Evolutionary conservation across 2,329 filamentous ascomycete species (phyloP), one percentile per base, ranked within the genome.

Genomic region (Calonectria hongkongensis): DNA sequence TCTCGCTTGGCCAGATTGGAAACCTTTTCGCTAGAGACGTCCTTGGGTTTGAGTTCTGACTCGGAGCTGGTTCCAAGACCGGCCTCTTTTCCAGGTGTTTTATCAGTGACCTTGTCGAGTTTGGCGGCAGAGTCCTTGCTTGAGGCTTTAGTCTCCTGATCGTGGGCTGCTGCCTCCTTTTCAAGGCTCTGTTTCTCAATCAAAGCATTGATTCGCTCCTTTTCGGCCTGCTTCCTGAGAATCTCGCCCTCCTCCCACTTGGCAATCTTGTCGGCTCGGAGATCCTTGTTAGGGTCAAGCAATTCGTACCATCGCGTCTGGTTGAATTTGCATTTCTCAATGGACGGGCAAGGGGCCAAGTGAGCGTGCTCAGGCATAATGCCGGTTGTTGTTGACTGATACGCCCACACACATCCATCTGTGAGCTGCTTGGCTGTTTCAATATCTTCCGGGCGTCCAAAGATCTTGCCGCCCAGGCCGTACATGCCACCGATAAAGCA

Each of bases 401-500:
- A 94, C 12, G 92, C 91, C 92, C 92, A 94, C 4, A 92, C 91
- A 75, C 92, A 94, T 13, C 92, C 92, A 69, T 93, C 91, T 0
- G 92, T 88, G n/a, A 94, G 88, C 79, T 89, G 89, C 80, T 88
- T 88, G 27, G 88, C 92, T 33, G 91, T 87, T 76, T 92, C 90
- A n/a, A 94, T 84, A 78, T 94, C 92, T 28, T 88, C 86, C 2
- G 88, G 86, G 1, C 87, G 84, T 10, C 87, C 86, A 73, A 93
- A 93, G 48, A 93, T 88, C 79, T 91, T 92, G 51, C 90, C 90
- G 39, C 89, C 91, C 77, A 94, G 85, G 10, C 88, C 92, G 71
- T 93, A 91, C 92, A 94, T 94, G 78, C 92, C 92, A 41, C 92
- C 92, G 45, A 93, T 85, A 81, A 94, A 94, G 80, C 92, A 94